Percentiles rank a stretch among this genome's conserved stretches.
These are phyloP conservation scores for Amphicarpaea edgeworthii DNA, from an alignment of 306 rosid species.

Conservation along the genomic window DNA sequence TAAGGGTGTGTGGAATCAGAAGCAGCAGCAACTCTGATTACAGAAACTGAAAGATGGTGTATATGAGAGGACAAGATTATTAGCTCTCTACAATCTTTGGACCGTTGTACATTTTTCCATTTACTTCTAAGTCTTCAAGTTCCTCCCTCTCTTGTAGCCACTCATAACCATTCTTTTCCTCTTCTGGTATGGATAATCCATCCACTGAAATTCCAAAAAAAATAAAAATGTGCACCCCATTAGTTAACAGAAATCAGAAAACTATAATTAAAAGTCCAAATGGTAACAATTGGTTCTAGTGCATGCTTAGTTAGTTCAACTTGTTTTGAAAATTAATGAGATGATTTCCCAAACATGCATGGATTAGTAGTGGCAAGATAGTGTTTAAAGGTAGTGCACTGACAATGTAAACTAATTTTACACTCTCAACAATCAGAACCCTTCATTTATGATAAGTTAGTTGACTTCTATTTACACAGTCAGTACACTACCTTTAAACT, in stretches of 20 bases:
- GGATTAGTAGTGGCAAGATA: slow-evolving; percentile 10
- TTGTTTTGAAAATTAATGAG: not conserved
- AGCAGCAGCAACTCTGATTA: slow-evolving; percentile 26
- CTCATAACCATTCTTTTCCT: slow-evolving; percentile 63
- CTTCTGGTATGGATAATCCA: slow-evolving; percentile 65
- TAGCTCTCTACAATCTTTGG: slow-evolving; percentile 70
- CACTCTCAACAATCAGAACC: no score
- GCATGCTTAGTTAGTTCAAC: not conserved
- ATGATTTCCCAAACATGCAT: not conserved
- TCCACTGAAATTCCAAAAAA: slow-evolving; percentile 56
- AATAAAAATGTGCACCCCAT: no score
- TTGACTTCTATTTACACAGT: no score
- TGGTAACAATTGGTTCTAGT: not conserved
- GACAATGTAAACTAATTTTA: no score
- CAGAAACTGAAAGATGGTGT: slow-evolving; percentile 27
- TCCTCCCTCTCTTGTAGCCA: slow-evolving; percentile 92
- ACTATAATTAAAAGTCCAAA: not conserved
- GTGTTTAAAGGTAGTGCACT: no score
- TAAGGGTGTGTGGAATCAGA: slow-evolving; percentile 42
- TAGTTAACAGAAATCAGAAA: not conserved
- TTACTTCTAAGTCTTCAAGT: slow-evolving; percentile 67
- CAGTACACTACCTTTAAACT: no score
- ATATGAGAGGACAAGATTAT: slow-evolving; percentile 32
- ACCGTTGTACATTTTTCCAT: slow-evolving; percentile 70
- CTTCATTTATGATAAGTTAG: no score